Percentiles rank a stretch among this genome's conserved stretches.
phyloP scores from a whole-genome alignment of 2,329 filamentous ascomycete genomes.

The Fusarium mundagurra region DNA sequence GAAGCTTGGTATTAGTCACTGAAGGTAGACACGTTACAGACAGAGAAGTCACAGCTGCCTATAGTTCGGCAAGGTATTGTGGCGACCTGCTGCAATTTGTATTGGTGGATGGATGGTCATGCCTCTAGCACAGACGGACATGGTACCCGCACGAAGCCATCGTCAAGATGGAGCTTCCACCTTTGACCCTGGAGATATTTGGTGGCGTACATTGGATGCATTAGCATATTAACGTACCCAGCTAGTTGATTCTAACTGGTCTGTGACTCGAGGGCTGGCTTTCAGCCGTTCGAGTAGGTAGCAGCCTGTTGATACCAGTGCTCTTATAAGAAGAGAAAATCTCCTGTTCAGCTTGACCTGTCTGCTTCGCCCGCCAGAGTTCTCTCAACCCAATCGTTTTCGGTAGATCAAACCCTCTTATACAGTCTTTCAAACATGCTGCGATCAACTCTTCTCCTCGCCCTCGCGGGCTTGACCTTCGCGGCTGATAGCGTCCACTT shows the following conservation, averaged over 20 bases:
- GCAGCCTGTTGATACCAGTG: background rate
- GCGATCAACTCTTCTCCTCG: conserved; percentile 41
- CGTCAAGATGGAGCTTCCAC: conserved; percentile 20
- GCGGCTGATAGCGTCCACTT: conserved; percentile 33
- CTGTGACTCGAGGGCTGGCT: conserved; percentile 11
- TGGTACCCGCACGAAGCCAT: conserved; percentile 36
- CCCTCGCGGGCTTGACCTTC: conserved; percentile 36
- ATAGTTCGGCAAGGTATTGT: background rate
- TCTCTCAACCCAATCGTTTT: background rate
- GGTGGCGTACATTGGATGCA: conserved; percentile 30
- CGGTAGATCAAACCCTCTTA: background rate
- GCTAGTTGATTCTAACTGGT: conserved; percentile 19
- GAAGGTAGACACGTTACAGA: background rate
- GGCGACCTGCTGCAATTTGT: background rate
- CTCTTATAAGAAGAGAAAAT: conserved; percentile 28
- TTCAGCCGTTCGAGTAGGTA: conserved; percentile 10
- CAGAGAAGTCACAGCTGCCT: background rate
- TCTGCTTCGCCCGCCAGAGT: background rate
- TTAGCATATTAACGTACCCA: conserved; percentile 9
- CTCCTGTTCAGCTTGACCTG: background rate
- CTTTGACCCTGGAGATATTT: conserved; percentile 26
- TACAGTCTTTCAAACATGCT: conserved; percentile 31
- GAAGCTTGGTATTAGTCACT: background rate
- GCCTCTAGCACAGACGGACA: conserved; percentile 15
- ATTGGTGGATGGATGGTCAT: conserved; percentile 11